phyloP scores from a whole-genome alignment of 2,329 filamentous ascomycete genomes.

The Harringtonia lauricola region DNA sequence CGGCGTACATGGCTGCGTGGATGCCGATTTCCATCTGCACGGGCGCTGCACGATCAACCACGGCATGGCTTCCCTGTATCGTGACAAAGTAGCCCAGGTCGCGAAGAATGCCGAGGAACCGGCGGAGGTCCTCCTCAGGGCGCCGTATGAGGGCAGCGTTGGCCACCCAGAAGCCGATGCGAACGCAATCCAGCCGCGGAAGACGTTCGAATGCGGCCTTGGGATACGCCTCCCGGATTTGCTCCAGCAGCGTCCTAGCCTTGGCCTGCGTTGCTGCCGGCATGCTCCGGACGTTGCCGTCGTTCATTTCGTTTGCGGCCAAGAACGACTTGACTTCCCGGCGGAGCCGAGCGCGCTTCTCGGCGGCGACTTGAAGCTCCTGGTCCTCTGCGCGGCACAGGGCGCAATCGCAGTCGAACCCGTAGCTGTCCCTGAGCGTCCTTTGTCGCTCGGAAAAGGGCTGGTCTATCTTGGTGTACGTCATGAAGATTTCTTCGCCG shows the following conservation, averaged over 20 bases:
- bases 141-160: too few species aligned
- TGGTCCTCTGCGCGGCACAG: neutral
- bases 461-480: neutral
- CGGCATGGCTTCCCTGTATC: neutral
- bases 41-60: neutral
- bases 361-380: neutral
- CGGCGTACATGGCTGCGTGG: neutral
- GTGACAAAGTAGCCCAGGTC: conserved; percentile 2
- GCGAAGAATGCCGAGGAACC: conserved; percentile 1
- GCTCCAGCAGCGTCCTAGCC: neutral
- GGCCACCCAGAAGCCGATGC: neutral
- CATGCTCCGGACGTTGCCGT: neutral
- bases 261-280: neutral
- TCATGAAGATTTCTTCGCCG: conserved; percentile 4
- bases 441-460: neutral
- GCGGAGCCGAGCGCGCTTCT: neutral
- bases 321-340: neutral
- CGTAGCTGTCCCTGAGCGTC: neutral
- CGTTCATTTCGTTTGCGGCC: neutral
- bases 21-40: neutral
- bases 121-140: neutral
- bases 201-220: neutral
- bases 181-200: conserved; percentile 1
- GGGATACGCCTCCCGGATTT: neutral
- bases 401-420: conserved; percentile 4